A percentile compares a stretch with the other conserved stretches of the same genome.
Conservation (phyloP, 768 basidiomycete species). For the Coprinellus aureogranulatus region DNA sequence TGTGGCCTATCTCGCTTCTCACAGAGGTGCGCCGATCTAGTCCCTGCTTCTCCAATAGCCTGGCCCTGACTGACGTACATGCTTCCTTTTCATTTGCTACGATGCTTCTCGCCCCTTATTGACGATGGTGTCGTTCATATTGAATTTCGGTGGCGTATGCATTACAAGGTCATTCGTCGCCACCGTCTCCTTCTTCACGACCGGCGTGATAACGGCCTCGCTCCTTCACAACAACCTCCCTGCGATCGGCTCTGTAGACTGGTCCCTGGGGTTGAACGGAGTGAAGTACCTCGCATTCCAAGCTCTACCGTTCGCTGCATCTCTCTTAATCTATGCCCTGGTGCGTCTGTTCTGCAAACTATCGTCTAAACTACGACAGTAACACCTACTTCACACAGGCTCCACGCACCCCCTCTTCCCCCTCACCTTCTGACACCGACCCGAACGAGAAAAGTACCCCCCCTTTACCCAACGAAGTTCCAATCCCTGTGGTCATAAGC, state of each 20-base stretch:
- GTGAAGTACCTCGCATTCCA: conserved; percentile 39
- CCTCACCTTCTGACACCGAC: background rate
- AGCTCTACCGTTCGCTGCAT: conserved; percentile 35
- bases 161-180: conserved; percentile 51
- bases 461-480: too few species aligned
- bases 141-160: conserved; percentile 1
- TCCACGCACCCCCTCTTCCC: background rate
- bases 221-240: conserved; percentile 36
- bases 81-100: background rate
- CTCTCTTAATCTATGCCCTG: conserved; percentile 20
- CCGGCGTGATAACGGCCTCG: conserved; percentile 45
- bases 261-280: conserved; percentile 38
- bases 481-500: too few species aligned
- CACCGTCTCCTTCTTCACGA: conserved; percentile 50
- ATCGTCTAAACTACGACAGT: background rate
- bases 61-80: conserved; percentile 1
- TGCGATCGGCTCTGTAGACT: conserved; percentile 30
- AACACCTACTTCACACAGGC: background rate
- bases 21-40: conserved; percentile 36
- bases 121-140: conserved; percentile 3
- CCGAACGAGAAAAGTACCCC: conserved; percentile 1
- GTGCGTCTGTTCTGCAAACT: conserved; percentile 11
- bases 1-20: conserved; percentile 58
- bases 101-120: background rate
- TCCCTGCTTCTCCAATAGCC: conserved; percentile 9